phyloP scores from a whole-genome alignment of 2,329 filamentous ascomycete species.

The Akanthomyces lecanii region DNA sequence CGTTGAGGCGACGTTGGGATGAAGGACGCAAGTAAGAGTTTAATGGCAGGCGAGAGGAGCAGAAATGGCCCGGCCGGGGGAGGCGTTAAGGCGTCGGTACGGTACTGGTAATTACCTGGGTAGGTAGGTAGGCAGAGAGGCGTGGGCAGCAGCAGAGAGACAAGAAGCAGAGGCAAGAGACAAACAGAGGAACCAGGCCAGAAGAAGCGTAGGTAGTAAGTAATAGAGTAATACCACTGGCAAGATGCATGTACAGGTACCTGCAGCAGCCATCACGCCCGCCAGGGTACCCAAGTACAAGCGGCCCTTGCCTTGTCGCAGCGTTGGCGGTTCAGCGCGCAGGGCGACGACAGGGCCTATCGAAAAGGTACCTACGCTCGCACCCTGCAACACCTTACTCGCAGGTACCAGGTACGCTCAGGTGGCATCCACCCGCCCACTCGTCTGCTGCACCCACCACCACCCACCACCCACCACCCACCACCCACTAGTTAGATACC shows the following conservation, averaged over 20 bases:
- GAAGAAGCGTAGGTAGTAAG: no score
- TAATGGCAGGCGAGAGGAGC: constrained; percentile 1
- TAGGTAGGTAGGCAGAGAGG: no score
- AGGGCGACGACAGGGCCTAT: background rate
- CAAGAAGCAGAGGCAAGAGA: no score
- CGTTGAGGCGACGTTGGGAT: constrained; percentile 7
- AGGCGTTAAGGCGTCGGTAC: background rate
- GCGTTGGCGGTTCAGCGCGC: background rate
- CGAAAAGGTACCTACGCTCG: background rate
- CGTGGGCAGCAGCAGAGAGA: no score
- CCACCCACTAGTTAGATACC: no score
- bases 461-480: background rate
- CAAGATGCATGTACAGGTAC: no score
- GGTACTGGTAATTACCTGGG: no score
- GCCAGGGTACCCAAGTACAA: background rate
- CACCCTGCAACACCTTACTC: background rate
- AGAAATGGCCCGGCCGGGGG: background rate
- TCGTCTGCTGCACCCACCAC: background rate
- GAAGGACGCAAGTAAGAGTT: background rate
- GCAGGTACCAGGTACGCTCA: background rate
- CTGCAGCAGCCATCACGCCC: no score
- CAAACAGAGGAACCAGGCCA: no score
- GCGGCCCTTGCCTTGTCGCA: background rate
- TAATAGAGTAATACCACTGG: no score
- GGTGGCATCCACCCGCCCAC: constrained; percentile 4